These are phyloP conservation scores for Coemansia sp. DNA, from an alignment of 192 early-diverging fungal genomes.

Conservation along the genomic window DNA sequence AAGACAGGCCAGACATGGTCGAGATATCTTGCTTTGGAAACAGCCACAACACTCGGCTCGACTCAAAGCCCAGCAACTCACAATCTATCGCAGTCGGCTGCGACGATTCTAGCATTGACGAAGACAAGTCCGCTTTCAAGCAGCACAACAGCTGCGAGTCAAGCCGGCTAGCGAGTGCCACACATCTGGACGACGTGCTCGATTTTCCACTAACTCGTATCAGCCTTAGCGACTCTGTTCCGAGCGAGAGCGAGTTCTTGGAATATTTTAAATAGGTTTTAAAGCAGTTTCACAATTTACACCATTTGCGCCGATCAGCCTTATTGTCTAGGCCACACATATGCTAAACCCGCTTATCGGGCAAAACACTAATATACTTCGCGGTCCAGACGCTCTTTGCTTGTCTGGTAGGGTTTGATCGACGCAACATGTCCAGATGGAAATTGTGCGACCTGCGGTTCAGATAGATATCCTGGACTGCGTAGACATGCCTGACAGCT, in stretches of 20 bases:
- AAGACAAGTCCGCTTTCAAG: background rate
- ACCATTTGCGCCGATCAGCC: background rate
- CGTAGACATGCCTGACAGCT: background rate
- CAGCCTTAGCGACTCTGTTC: constrained; percentile 6
- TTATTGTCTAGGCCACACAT: background rate
- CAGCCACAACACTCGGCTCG: constrained; percentile 6
- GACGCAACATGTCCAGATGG: background rate
- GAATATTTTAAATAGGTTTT: constrained; percentile 7
- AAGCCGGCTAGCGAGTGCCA: background rate
- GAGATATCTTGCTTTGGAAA: background rate
- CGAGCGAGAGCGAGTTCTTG: constrained; percentile 8
- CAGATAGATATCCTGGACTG: background rate
- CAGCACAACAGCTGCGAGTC: background rate
- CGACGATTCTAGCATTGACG: background rate
- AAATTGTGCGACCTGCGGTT: background rate
- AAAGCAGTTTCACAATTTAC: background rate
- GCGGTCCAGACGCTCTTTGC: background rate
- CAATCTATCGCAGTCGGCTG: background rate
- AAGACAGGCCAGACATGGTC: constrained; percentile 9
- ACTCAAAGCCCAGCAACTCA: constrained; percentile 1
- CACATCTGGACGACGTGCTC: background rate
- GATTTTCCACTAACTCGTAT: constrained; percentile 8
- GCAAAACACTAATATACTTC: background rate
- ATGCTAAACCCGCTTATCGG: background rate
- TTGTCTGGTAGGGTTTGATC: background rate